A percentile compares a stretch with the other conserved stretches of the same genome.
Evolutionary conservation across 2,329 filamentous ascomycete genomes (phyloP).

Genomic region (Zymoseptoria brevis): DNA sequence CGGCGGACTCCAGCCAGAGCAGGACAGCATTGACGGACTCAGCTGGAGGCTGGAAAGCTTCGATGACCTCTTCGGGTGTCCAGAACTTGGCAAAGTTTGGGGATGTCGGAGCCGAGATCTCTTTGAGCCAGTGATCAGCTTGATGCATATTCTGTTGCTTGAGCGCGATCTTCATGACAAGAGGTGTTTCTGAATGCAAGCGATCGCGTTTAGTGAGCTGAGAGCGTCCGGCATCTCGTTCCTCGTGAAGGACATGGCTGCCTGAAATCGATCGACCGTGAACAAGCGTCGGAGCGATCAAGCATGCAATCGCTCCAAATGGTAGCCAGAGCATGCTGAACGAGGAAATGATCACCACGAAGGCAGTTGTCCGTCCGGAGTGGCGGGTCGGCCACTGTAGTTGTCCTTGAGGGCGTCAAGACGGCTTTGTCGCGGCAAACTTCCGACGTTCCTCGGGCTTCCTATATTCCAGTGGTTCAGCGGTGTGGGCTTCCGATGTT

Average conservation of each 20-base stretch:
- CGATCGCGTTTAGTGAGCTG: constrained; percentile 30
- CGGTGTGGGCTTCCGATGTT: no score
- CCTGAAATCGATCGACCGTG: no score
- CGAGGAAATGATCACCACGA: no score
- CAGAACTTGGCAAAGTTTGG: constrained; percentile 31
- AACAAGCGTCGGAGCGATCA: no score
- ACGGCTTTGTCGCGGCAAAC: no score
- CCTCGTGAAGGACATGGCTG: constrained; percentile 17
- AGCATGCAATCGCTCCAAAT: no score
- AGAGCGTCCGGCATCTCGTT: not conserved
- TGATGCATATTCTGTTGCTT: constrained; percentile 18
- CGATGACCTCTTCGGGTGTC: constrained; percentile 30
- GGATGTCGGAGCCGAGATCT: constrained; percentile 26
- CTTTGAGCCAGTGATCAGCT: constrained; percentile 24
- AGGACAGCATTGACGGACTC: constrained; percentile 29
- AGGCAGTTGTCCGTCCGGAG: no score
- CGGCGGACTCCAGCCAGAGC: constrained; percentile 31
- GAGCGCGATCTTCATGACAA: constrained; percentile 21
- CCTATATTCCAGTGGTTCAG: no score
- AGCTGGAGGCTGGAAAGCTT: constrained; percentile 33
- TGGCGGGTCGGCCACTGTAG: no score
- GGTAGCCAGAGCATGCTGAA: no score
- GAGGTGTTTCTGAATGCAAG: constrained; percentile 28
- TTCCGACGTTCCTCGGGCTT: no score
- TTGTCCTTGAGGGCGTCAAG: no score